Conservation (phyloP, 495 filamentous ascomycete genomes). For the Cercophora sp. region DNA sequence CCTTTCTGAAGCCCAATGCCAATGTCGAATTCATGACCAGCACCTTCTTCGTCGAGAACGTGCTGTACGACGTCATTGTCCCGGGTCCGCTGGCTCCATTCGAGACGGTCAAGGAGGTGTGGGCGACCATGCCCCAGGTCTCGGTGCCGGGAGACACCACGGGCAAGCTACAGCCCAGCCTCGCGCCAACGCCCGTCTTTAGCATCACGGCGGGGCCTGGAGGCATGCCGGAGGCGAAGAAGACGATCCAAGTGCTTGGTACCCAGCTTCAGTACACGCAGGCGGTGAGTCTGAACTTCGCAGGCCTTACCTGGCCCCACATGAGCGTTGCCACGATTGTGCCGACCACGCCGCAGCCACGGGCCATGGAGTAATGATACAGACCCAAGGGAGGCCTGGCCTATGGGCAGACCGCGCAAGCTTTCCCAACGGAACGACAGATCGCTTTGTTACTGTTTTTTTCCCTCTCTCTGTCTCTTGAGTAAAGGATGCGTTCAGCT, state of each 20-base stretch:
- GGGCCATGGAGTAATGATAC: not conserved
- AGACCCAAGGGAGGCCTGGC: too few relatives aligned
- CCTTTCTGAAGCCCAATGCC: conserved; percentile 3
- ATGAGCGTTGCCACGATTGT: conserved; percentile 1
- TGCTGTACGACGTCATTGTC: not conserved
- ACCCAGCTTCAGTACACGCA: conserved; percentile 1
- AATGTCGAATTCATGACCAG: not conserved
- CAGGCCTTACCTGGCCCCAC: not conserved
- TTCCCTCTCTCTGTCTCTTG: too few relatives aligned
- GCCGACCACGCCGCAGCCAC: conserved; percentile 1
- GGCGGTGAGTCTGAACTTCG: not conserved
- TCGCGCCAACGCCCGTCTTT: conserved; percentile 2
- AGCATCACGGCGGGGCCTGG: not conserved
- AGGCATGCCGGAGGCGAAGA: not conserved
- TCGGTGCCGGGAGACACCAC: not conserved
- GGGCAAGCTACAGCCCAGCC: conserved; percentile 1
- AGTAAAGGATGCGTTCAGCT: too few relatives aligned
- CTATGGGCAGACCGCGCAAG: too few relatives aligned
- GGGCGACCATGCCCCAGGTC: conserved; percentile 3
- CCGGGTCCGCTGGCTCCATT: not conserved
- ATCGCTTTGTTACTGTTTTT: too few relatives aligned
- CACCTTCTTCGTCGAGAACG: not conserved
- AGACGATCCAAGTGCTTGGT: not conserved
- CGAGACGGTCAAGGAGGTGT: conserved; percentile 4
- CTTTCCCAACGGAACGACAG: too few relatives aligned